phyloP scores from a whole-genome alignment of 768 basidiomycete genomes.

The Tulasnella sp. region DNA sequence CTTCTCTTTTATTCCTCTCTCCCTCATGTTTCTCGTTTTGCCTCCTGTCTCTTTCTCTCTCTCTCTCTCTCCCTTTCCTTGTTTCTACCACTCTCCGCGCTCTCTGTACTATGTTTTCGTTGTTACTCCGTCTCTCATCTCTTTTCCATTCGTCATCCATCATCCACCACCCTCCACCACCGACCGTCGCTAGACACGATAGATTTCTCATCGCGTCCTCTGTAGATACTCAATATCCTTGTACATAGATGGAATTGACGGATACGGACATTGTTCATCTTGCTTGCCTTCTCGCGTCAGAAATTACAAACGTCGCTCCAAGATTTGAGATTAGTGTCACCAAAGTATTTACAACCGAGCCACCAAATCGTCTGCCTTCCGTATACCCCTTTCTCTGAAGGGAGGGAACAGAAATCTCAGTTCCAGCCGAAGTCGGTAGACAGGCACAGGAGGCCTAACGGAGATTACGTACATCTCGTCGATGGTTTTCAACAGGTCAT shows the following conservation, averaged over 20 bases:
- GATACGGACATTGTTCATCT: neutral
- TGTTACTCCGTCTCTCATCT: neutral
- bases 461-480: slow-evolving; percentile 79
- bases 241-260: neutral
- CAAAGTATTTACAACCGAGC: neutral
- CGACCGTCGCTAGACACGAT: neutral
- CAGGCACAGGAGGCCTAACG: neutral
- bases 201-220: neutral
- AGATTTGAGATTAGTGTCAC: too few relatives aligned
- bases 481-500: slow-evolving; percentile 79
- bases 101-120: neutral
- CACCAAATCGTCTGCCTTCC: neutral
- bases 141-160: neutral
- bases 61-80: neutral
- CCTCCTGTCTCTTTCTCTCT: neutral
- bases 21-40: neutral
- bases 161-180: neutral
- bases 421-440: neutral
- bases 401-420: neutral
- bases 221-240: neutral
- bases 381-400: neutral
- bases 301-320: neutral
- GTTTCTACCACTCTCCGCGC: neutral
- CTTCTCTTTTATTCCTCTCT: neutral
- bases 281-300: neutral